phyloP scores from a whole-genome alignment of 805 yeast species.

The Ogataea salicorniae region DNA sequence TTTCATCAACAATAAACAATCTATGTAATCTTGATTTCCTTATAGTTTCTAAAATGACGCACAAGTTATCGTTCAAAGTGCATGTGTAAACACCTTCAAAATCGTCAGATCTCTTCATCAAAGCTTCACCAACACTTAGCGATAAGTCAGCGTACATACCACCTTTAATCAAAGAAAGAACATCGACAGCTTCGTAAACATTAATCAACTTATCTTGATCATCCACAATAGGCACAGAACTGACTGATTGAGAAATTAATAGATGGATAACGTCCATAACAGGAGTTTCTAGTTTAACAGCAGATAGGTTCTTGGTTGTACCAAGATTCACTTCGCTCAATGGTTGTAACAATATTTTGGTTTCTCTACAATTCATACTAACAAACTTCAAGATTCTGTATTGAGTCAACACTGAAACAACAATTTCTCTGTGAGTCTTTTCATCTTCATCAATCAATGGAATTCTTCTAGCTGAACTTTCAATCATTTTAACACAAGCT shows the following conservation, averaged over 20 bases:
- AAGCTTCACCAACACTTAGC: conserved; percentile 91
- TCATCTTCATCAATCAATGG: conserved; percentile 94
- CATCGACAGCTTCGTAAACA: conserved; percentile 95
- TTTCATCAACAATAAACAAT: conserved; percentile 85
- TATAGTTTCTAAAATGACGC: conserved; percentile 89
- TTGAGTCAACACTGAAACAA: conserved; percentile 91
- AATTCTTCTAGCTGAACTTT: conserved; percentile 83
- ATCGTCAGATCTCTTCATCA: conserved; percentile 89
- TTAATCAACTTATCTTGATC: conserved; percentile 60
- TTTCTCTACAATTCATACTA: conserved; percentile 92
- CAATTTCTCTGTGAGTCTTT: conserved; percentile 87
- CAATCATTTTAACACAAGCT: conserved; percentile 89
- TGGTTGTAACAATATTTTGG: conserved; percentile 74
- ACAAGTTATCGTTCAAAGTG: conserved; percentile 76
- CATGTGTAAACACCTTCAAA: conserved; percentile 98
- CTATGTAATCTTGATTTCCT: conserved; percentile 88
- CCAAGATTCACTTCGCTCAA: conserved; percentile 66
- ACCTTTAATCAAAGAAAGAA: conserved; percentile 85
- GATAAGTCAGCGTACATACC: conserved; percentile 89
- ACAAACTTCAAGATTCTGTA: conserved; percentile 94
- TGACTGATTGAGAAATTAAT: conserved; percentile 72
- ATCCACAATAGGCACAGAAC: conserved; percentile 91
- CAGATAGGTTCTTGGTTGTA: conserved; percentile 50
- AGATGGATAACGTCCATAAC: conserved; percentile 88
- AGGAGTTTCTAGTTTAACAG: conserved; percentile 86